Evolutionary conservation across 1,284 basidiomycete species (phyloP).

Genomic region (Fomitopsis palustris): DNA sequence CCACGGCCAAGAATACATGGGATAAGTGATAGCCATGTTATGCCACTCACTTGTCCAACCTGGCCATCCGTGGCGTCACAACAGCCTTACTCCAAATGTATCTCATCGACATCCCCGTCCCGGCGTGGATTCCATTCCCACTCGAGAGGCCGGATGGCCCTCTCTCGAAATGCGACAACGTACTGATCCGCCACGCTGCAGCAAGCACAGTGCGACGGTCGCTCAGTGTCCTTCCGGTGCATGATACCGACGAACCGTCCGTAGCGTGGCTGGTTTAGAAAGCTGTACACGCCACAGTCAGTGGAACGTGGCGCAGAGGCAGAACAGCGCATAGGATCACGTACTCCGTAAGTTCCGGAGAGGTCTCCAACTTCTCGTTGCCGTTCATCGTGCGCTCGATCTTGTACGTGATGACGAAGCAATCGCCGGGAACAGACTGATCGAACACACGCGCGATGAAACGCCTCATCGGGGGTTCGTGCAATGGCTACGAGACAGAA

Average conservation of each 20-base stretch:
- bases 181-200: constrained; percentile 27
- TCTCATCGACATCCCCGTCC: constrained; percentile 18
- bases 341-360: constrained; percentile 19
- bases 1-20: not conserved
- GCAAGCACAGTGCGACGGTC: constrained; percentile 24
- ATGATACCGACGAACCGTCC: constrained; percentile 28
- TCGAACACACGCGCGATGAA: constrained; percentile 25
- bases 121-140: constrained; percentile 20
- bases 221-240: constrained; percentile 24
- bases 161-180: constrained; percentile 20
- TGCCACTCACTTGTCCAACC: not conserved
- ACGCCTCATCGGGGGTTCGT: constrained; percentile 22
- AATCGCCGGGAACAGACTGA: constrained; percentile 15
- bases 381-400: constrained; percentile 19
- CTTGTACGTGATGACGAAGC: constrained; percentile 20
- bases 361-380: constrained; percentile 17
- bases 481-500: constrained; percentile 19
- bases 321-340: constrained; percentile 1
- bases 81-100: constrained; percentile 19
- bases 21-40: not conserved
- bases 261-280: constrained; percentile 22
- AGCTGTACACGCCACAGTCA: constrained; percentile 10
- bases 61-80: not conserved
- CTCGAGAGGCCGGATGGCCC: constrained; percentile 22
- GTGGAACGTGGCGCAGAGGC: not conserved